Percentiles rank a stretch among this genome's conserved stretches.
These are phyloP conservation scores for Dactylellina haptotyla DNA, from an alignment of 2,329 filamentous ascomycete genomes.

Conservation along the genomic window DNA sequence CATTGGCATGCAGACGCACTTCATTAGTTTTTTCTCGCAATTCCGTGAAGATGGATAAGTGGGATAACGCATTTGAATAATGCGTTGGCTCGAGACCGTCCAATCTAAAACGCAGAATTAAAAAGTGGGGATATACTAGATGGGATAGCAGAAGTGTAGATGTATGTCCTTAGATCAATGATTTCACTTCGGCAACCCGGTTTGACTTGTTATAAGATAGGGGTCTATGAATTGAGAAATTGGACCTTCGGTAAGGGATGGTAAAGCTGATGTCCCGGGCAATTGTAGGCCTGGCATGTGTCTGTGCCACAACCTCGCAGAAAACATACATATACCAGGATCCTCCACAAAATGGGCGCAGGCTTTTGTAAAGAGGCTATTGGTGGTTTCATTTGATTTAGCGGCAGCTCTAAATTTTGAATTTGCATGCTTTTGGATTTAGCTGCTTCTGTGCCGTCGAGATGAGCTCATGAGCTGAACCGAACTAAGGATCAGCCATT, in stretches of 20 bases:
- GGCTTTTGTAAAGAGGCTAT: background rate
- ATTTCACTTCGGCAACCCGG: too few relatives aligned
- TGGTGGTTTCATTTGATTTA: background rate
- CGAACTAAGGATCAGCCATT: background rate
- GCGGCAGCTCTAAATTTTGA: background rate
- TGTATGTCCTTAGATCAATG: too few relatives aligned
- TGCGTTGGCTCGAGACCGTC: too few relatives aligned
- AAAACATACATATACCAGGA: background rate
- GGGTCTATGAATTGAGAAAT: too few relatives aligned
- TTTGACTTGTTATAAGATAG: too few relatives aligned
- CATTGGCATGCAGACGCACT: too few relatives aligned
- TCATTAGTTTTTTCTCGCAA: too few relatives aligned
- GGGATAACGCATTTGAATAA: too few relatives aligned
- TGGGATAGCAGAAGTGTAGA: too few relatives aligned
- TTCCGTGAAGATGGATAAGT: too few relatives aligned
- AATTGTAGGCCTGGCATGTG: background rate
- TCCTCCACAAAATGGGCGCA: background rate
- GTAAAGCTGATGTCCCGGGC: background rate
- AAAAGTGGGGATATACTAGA: too few relatives aligned
- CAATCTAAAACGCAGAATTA: too few relatives aligned
- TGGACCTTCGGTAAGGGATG: background rate
- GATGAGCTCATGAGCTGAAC: background rate
- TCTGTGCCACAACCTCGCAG: conserved; percentile 1
- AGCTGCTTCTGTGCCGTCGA: background rate
- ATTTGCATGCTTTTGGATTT: background rate